Conservation (phyloP, 129 eudicot species). For the Mikania micrantha region DNA sequence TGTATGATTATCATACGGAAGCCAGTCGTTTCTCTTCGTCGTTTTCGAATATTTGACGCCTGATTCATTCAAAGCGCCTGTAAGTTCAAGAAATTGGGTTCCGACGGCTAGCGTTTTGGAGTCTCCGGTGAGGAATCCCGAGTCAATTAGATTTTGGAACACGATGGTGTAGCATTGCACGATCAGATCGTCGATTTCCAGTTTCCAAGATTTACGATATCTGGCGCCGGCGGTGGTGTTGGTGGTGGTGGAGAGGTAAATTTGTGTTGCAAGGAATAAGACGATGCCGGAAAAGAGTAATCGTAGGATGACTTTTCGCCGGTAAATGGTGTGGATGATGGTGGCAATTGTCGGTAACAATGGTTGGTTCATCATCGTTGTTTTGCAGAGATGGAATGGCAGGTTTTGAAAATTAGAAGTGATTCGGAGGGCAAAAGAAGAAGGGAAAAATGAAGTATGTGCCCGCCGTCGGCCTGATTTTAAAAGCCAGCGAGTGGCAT, state of each 20-base stretch:
- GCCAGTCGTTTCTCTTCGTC: conserved; percentile 6
- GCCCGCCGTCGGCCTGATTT: neutral
- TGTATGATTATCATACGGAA: conserved; percentile 20
- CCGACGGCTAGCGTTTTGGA: conserved; percentile 48
- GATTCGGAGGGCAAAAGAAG: neutral
- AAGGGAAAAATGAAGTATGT: neutral
- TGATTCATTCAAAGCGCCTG: conserved; percentile 27
- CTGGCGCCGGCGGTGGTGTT: conserved; percentile 1
- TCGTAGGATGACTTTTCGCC: conserved; percentile 25
- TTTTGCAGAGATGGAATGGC: neutral
- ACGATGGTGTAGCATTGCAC: conserved; percentile 32
- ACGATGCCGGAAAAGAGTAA: conserved; percentile 37
- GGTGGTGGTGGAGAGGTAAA: conserved; percentile 44
- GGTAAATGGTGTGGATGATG: neutral
- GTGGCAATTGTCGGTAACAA: neutral
- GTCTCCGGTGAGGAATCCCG: conserved; percentile 31
- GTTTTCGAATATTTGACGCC: conserved; percentile 37
- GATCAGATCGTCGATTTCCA: conserved; percentile 11
- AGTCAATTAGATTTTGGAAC: conserved; percentile 41
- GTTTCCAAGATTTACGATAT: neutral
- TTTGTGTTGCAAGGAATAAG: conserved; percentile 35
- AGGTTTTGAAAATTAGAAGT: neutral
- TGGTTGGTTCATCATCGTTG: neutral
- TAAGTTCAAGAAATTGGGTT: conserved; percentile 10
- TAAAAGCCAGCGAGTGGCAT: no score